Percentiles rank a stretch among this genome's conserved stretches.
Evolutionary conservation across 352 stramenopile genomes (phyloP).

Genomic region (Phytophthora brassicae): DNA sequence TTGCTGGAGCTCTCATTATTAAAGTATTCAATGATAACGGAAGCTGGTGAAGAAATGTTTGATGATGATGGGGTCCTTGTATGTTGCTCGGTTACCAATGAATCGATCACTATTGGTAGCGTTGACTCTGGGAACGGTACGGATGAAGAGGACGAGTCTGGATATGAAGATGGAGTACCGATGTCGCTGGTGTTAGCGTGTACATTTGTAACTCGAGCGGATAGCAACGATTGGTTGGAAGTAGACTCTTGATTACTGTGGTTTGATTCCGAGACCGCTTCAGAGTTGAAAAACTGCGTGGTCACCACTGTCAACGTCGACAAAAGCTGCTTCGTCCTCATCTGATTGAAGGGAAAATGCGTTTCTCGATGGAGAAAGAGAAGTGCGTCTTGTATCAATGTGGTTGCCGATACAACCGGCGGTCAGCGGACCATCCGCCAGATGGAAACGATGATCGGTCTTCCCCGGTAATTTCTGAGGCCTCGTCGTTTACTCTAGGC

Average conservation of each 20-base stretch:
- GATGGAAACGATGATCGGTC: conserved; percentile 31
- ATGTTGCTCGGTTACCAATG: neutral
- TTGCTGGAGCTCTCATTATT: neutral
- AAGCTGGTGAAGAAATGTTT: neutral
- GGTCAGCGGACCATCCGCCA: conserved; percentile 9
- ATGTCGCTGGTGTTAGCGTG: neutral
- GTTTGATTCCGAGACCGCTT: conserved; percentile 6
- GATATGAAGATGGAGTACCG: conserved; percentile 2
- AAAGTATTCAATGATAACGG: neutral
- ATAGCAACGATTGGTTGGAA: neutral
- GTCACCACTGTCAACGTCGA: neutral
- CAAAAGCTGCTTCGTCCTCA: conserved; percentile 7
- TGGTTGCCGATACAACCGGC: conserved; percentile 6
- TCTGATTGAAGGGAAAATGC: conserved; percentile 11
- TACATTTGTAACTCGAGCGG: neutral
- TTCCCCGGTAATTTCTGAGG: conserved; percentile 13
- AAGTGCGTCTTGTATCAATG: conserved; percentile 9
- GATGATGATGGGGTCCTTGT: neutral
- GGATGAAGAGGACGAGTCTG: conserved; percentile 1
- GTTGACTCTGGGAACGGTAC: conserved; percentile 2
- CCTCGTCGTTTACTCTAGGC: conserved; percentile 27
- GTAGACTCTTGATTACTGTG: neutral
- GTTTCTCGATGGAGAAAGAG: conserved; percentile 12
- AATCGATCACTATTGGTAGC: neutral
- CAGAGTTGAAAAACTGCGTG: neutral